Conservation (phyloP, 1,284 basidiomycete species). For the Fomitopsis pinicola region DNA sequence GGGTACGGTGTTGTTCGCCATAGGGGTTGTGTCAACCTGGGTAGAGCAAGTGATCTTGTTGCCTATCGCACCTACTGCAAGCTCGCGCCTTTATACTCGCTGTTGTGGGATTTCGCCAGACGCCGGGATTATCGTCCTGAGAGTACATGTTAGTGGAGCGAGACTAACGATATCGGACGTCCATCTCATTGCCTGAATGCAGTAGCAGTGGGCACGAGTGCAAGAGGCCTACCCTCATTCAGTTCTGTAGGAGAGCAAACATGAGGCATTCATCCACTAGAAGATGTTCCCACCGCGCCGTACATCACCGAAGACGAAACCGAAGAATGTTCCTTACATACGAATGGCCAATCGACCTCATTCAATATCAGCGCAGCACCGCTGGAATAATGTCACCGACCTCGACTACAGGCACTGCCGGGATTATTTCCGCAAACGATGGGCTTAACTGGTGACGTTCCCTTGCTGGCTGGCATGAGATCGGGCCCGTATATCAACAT, state of each 20-base stretch:
- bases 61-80: too few relatives aligned
- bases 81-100: too few relatives aligned
- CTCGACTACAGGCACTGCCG: too few relatives aligned
- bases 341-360: background rate
- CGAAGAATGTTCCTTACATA: background rate
- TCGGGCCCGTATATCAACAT: background rate
- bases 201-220: background rate
- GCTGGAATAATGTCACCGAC: too few relatives aligned
- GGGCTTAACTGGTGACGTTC: background rate
- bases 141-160: background rate
- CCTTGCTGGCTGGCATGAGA: background rate
- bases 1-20: constrained; percentile 12
- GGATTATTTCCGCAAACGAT: background rate
- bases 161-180: too few relatives aligned
- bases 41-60: too few relatives aligned
- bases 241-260: background rate
- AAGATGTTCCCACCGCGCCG: background rate
- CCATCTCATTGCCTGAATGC: too few relatives aligned
- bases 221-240: background rate
- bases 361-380: background rate
- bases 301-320: background rate
- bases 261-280: background rate
- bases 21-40: too few relatives aligned
- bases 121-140: background rate
- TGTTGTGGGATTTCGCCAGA: background rate